phyloP scores from a whole-genome alignment of 495 filamentous ascomycete species.

The Aspergillus mulundensis region DNA sequence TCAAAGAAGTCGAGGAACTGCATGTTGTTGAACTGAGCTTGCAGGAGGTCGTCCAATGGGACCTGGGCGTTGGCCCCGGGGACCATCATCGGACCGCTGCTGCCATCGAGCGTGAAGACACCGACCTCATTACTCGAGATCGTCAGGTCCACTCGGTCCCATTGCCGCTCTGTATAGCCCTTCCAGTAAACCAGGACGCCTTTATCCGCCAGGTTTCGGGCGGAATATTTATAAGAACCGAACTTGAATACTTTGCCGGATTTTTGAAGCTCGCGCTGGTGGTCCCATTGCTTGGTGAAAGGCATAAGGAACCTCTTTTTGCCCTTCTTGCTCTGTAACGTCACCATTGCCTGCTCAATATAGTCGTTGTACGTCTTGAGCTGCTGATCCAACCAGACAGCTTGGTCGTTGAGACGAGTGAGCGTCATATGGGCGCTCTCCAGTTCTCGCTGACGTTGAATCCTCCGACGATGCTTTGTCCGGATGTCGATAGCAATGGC shows the following conservation, averaged over 20 bases:
- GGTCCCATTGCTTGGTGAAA: slow-evolving; percentile 98
- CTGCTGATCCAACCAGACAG: slow-evolving; percentile 86
- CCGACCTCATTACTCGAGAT: slow-evolving; percentile 94
- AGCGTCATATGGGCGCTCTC: slow-evolving; percentile 85
- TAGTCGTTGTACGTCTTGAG: slow-evolving; percentile 98
- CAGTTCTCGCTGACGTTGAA: slow-evolving; percentile 85
- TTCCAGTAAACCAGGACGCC: slow-evolving; percentile 88
- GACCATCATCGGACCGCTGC: slow-evolving; percentile 89
- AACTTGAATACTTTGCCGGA: slow-evolving; percentile 92
- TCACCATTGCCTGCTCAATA: slow-evolving; percentile 97
- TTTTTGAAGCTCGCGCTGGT: slow-evolving; percentile 89
- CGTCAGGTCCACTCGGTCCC: slow-evolving; percentile 87
- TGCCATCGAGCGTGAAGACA: slow-evolving; percentile 88
- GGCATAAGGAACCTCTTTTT: slow-evolving; percentile 93
- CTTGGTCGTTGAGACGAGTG: slow-evolving; percentile 82
- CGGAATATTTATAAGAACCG: slow-evolving; percentile 94
- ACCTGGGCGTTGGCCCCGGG: slow-evolving; percentile 89
- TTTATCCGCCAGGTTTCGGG: slow-evolving; percentile 82
- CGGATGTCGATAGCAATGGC: slow-evolving; percentile 95
- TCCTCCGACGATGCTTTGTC: slow-evolving; percentile 86
- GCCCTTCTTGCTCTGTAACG: slow-evolving; percentile 96
- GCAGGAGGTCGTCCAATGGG: slow-evolving; percentile 87
- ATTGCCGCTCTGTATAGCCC: slow-evolving; percentile 80
- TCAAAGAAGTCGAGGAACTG: slow-evolving; percentile 95
- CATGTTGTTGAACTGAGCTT: slow-evolving; percentile 94